These are phyloP conservation scores for Symbiodinium natans DNA, from an alignment of 73 alveolate genomes.

Conservation along the genomic window DNA sequence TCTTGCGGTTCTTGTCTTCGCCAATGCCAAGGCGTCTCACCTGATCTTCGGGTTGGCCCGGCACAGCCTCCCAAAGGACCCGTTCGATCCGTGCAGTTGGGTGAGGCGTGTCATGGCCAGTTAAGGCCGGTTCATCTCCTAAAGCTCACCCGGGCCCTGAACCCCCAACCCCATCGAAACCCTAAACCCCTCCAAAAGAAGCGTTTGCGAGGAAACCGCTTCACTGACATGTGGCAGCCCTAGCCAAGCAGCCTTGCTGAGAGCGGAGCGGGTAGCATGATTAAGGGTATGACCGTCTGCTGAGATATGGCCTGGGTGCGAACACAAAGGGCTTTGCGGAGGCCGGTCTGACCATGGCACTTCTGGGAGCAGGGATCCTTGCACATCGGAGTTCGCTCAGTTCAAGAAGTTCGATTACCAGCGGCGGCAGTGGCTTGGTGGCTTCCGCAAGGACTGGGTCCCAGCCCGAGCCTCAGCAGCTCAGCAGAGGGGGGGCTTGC, in stretches of 20 bases:
- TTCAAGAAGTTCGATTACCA: slow-evolving; percentile 87
- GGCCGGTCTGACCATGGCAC: background rate
- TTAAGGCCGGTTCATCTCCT: no score
- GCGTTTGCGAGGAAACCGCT: no score
- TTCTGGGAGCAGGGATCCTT: no score
- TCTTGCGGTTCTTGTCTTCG: no score
- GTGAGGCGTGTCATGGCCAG: no score
- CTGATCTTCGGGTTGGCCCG: slow-evolving; percentile 63
- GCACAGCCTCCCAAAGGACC: slow-evolving; percentile 53
- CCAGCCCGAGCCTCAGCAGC: slow-evolving; percentile 7
- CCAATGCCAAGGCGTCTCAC: slow-evolving; percentile 23
- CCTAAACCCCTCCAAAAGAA: no score
- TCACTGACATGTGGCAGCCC: slow-evolving; percentile 49
- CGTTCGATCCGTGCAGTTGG: no score
- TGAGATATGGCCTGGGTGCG: slow-evolving; percentile 67
- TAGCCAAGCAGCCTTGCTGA: background rate
- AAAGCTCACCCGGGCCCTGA: no score
- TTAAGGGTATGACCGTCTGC: no score
- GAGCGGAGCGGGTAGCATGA: background rate
- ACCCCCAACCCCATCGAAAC: no score
- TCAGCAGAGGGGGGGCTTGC: background rate
- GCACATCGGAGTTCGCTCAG: background rate
- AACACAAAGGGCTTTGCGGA: slow-evolving; percentile 71
- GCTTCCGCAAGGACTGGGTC: slow-evolving; percentile 71
- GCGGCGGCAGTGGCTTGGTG: slow-evolving; percentile 77